Evolutionary conservation across 2,329 filamentous ascomycete species (phyloP).

Genomic region (Beauveria scarabaeidicola): DNA sequence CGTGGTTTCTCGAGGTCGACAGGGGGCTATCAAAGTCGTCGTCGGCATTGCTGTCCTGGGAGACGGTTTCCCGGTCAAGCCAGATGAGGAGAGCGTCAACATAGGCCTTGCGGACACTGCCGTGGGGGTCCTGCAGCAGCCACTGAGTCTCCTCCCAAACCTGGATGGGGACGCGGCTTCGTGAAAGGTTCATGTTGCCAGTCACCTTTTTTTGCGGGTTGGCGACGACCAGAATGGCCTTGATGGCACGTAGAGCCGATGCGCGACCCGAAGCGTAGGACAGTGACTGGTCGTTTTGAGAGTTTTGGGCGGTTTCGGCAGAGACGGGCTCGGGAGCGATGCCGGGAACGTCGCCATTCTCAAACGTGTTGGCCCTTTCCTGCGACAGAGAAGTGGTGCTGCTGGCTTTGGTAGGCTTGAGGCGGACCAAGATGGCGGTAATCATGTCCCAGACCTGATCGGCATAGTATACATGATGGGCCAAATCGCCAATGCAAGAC

Average conservation of each 20-base stretch:
- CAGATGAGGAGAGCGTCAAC: conserved; percentile 75
- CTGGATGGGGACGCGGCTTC: conserved; percentile 67
- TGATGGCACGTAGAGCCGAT: conserved; percentile 68
- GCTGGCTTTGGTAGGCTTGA: conserved; percentile 54
- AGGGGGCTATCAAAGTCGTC: conserved; percentile 41
- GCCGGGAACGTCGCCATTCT: conserved; percentile 27
- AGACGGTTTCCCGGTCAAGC: conserved; percentile 71
- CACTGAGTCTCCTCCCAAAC: conserved; percentile 97
- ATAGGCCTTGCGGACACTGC: conserved; percentile 74
- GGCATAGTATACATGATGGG: conserved; percentile 92
- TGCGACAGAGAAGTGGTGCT: conserved; percentile 36
- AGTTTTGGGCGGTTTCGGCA: conserved; percentile 30
- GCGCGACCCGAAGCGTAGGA: conserved; percentile 47
- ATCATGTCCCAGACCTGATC: conserved; percentile 97
- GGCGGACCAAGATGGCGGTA: conserved; percentile 63
- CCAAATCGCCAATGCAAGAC: conserved; percentile 79
- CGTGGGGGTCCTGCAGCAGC: conserved; percentile 73
- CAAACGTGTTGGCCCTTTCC: conserved; percentile 35
- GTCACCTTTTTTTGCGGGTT: conserved; percentile 56
- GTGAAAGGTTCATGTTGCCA: conserved; percentile 55
- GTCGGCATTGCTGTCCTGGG: conserved; percentile 52
- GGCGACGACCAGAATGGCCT: conserved; percentile 72
- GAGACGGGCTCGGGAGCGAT: conserved; percentile 26
- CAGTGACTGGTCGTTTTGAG: conserved; percentile 43
- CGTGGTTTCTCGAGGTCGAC: conserved; percentile 33